Base-by-base conservation (phyloP, 2,329 filamentous ascomycete genomes). In the Dothideomycetes sp. region DNA sequence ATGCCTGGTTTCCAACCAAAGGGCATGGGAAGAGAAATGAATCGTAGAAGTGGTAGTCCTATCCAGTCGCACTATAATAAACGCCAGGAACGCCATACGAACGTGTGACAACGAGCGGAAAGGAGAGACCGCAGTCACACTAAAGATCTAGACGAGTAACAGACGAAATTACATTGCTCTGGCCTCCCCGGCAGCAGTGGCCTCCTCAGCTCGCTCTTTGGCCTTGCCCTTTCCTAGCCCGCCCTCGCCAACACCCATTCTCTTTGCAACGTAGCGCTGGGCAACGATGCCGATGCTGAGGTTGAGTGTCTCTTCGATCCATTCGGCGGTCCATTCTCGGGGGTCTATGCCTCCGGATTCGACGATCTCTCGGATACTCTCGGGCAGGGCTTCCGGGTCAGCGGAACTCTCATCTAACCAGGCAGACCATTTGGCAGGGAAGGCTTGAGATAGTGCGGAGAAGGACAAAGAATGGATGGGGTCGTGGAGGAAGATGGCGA, bases 241-340 rank as follows among this genome's bases (percentile, higher is more conserved):
- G 54, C 84, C 83, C 60, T 94, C 86, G 10, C 89, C 89, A 8
- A 98, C 89, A 10, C 91, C 89, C 91, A 98, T 98, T 41, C 91
- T 72, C 45, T 84, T 77, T 4, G 91, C 89, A 15, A 98, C 91
- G 57, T 98, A 98, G 47, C 88, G 73, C 70, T 98, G 91, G 2
- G 91, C 91, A 3, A 96, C 81, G 5, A 94, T 69, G 14, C 91
- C 89, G 1, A 93, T 75, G 3, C 79, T 75, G 36, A 96, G 66
- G 31, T 70, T 77, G 22, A 98, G 70, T 0, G 79, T 67, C 64
- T 96, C 89, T 64, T 96, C 89, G 34, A 98, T 74, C 91, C 91
- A 98, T 61, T 96, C 91, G 3, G 88, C 83, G 29, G 94, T 84
- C 91, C 91, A 98, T 60, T 98, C 91, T 42, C 91, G 73, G 0